phyloP scores from a whole-genome alignment of 495 filamentous ascomycete genomes.

The Aspergillus leporis region DNA sequence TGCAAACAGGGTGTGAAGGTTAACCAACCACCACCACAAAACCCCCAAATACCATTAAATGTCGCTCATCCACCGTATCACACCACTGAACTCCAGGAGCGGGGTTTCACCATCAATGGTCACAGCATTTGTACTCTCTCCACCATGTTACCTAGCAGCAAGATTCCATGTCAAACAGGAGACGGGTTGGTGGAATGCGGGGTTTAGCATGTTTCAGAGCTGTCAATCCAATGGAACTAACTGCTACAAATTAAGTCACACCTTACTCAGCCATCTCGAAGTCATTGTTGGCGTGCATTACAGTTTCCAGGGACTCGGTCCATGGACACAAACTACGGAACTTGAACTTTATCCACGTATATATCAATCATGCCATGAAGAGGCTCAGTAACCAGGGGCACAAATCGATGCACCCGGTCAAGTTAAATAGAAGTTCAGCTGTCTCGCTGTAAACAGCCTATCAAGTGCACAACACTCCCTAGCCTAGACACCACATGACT shows the following conservation, averaged over 20 bases:
- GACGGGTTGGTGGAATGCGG: constrained; percentile 25
- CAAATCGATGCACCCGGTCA: neutral
- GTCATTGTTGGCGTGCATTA: neutral
- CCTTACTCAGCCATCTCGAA: constrained; percentile 6
- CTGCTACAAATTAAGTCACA: constrained; percentile 9
- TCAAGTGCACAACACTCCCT: neutral
- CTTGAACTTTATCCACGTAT: neutral
- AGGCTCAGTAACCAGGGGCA: neutral
- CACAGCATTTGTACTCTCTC: neutral
- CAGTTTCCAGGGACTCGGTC: neutral
- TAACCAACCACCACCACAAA: neutral
- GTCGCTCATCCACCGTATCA: neutral
- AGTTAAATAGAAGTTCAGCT: neutral
- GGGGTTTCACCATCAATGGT: neutral
- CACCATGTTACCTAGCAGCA: neutral
- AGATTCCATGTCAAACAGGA: constrained; percentile 11
- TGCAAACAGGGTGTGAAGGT: neutral
- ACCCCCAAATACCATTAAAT: neutral
- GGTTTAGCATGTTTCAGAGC: constrained; percentile 25
- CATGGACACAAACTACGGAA: neutral
- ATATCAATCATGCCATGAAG: neutral
- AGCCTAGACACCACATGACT: neutral
- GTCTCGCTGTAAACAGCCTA: neutral
- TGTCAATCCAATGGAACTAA: constrained; percentile 17
- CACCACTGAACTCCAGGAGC: neutral